Percentiles rank a stretch among this genome's conserved stretches.
These are phyloP conservation scores for Macaranga tanarius DNA, from an alignment of 441 rosid species.

Conservation along the genomic window DNA sequence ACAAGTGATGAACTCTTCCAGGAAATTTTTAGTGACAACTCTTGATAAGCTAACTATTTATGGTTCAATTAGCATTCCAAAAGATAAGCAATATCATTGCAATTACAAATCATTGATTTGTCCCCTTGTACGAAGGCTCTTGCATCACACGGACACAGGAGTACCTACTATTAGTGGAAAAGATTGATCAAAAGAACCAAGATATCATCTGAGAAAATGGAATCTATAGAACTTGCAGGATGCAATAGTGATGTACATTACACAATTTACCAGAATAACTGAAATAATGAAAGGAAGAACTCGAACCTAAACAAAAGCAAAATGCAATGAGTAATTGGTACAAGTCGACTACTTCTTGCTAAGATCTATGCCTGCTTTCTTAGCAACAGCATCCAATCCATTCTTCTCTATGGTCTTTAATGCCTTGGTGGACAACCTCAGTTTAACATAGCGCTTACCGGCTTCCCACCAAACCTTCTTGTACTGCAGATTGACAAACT, in stretches of 20 bases:
- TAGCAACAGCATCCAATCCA: conserved; percentile 90
- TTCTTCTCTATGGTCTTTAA: conserved; percentile 90
- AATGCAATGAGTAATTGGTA: neutral
- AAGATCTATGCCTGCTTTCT: conserved; percentile 92
- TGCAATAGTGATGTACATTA: conserved; percentile 4
- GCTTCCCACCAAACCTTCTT: conserved; percentile 97
- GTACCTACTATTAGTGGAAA: neutral
- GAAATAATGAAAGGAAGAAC: neutral
- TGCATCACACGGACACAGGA: neutral
- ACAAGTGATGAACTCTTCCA: no score
- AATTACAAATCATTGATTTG: neutral
- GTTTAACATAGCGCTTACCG: conserved; percentile 78
- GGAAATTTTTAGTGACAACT: neutral
- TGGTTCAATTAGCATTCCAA: neutral
- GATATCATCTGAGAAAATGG: neutral
- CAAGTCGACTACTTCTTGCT: conserved; percentile 46
- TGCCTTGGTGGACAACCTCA: conserved; percentile 83
- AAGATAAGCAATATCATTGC: neutral
- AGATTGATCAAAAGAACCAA: neutral
- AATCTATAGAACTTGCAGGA: conserved; percentile 11
- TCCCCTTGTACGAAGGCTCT: neutral
- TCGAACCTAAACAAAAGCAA: neutral
- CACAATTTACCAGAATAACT: conserved; percentile 14
- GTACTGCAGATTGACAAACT: conserved; percentile 89
- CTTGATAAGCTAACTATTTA: neutral